Evolutionary conservation across 768 basidiomycete species (phyloP).

Genomic region (Tulasnella sp.): DNA sequence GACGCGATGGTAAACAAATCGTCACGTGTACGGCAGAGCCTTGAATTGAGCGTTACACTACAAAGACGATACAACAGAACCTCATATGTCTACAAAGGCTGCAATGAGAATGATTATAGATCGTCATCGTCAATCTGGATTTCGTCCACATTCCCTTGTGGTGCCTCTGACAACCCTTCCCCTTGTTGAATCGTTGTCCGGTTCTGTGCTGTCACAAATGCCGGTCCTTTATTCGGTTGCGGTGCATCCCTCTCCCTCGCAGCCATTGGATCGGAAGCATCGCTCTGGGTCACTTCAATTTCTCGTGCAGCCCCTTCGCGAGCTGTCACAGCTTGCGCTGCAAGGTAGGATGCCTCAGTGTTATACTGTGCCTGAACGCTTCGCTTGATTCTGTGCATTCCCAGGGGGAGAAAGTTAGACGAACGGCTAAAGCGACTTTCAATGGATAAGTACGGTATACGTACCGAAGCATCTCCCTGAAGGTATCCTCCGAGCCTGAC

Average conservation of each 20-base stretch:
- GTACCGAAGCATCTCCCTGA: constrained; percentile 40
- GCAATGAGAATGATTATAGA: neutral
- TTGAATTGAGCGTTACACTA: too few species aligned
- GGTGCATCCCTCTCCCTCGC: constrained; percentile 60
- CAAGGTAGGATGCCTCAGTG: constrained; percentile 87
- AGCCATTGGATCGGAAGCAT: constrained; percentile 71
- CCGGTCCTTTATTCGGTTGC: constrained; percentile 41
- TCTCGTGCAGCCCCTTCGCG: constrained; percentile 42
- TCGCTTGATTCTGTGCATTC: constrained; percentile 61
- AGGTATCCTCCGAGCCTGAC: constrained; percentile 97
- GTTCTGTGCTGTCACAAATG: constrained; percentile 68
- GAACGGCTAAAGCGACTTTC: neutral
- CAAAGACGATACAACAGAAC: too few species aligned
- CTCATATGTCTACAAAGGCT: neutral
- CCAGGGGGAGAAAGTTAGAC: neutral
- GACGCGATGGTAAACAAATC: too few species aligned
- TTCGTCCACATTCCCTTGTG: constrained; percentile 60
- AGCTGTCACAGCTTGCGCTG: constrained; percentile 76
- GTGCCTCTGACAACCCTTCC: constrained; percentile 30
- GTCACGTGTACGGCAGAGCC: too few species aligned
- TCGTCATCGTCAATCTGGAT: constrained; percentile 85
- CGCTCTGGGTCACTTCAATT: constrained; percentile 29
- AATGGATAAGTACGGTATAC: neutral
- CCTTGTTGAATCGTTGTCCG: constrained; percentile 33
- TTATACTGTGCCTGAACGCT: constrained; percentile 99